phyloP scores from a whole-genome alignment of 2,329 filamentous ascomycete species.

The Exophiala sideris region DNA sequence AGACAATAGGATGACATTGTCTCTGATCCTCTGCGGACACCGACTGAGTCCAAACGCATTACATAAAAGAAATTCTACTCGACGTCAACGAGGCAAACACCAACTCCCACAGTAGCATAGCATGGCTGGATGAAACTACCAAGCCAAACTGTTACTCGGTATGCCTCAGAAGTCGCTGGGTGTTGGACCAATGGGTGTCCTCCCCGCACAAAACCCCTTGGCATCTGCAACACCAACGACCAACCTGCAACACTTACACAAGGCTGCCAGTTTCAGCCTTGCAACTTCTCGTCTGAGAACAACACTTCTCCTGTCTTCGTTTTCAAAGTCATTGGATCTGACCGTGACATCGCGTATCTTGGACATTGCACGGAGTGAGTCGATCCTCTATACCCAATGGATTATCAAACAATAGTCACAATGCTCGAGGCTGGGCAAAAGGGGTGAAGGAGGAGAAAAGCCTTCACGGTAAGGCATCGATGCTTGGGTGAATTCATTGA shows the following conservation, averaged over 20 bases:
- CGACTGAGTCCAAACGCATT: too few relatives aligned
- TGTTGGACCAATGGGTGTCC: slow-evolving; percentile 5
- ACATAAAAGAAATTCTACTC: too few relatives aligned
- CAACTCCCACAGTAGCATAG: too few relatives aligned
- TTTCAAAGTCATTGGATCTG: slow-evolving; percentile 12
- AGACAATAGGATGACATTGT: too few relatives aligned
- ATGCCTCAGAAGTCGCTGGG: too few relatives aligned
- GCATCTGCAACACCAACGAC: not conserved
- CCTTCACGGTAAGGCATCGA: not conserved
- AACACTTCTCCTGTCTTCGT: not conserved
- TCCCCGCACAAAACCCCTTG: slow-evolving; percentile 4
- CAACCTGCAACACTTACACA: slow-evolving; percentile 16
- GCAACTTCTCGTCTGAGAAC: slow-evolving; percentile 12
- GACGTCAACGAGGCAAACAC: too few relatives aligned
- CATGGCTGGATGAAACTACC: too few relatives aligned
- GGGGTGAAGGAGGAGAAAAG: slow-evolving; percentile 4
- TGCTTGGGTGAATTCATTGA: slow-evolving; percentile 2
- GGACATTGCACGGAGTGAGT: not conserved
- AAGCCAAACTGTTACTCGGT: too few relatives aligned
- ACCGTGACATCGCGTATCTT: not conserved
- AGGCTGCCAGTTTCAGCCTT: slow-evolving; percentile 21
- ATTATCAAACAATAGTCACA: not conserved
- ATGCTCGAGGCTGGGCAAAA: not conserved
- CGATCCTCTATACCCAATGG: not conserved
- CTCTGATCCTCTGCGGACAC: too few relatives aligned